A percentile compares a stretch with the other conserved stretches of the same genome.
phyloP scores from a whole-genome alignment of 2,329 filamentous ascomycete species.

The Teratosphaeria gauchensis region DNA sequence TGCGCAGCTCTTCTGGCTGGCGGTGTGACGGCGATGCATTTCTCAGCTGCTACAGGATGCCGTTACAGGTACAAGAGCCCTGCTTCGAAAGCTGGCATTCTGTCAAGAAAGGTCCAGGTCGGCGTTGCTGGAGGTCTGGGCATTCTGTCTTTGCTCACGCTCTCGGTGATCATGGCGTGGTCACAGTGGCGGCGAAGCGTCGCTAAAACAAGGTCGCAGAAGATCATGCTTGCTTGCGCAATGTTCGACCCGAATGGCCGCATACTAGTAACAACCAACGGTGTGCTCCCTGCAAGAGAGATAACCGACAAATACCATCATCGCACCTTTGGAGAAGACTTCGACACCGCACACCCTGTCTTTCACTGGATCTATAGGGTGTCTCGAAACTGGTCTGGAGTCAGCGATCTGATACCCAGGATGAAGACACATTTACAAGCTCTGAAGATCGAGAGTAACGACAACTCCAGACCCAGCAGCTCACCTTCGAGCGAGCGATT shows the following conservation, averaged over 20 bases:
- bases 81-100: constrained; percentile 17
- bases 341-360: constrained; percentile 65
- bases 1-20: constrained; percentile 60
- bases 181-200: constrained; percentile 27
- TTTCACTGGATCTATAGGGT: constrained; percentile 85
- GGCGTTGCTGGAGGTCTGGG: constrained; percentile 57
- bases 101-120: constrained; percentile 54
- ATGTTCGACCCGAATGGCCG: constrained; percentile 59
- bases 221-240: constrained; percentile 48
- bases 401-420: constrained; percentile 57
- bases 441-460: constrained; percentile 25
- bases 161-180: constrained; percentile 13
- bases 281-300: constrained; percentile 60
- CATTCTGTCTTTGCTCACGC: constrained; percentile 26
- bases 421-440: constrained; percentile 63
- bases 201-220: constrained; percentile 39
- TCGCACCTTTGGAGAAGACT: constrained; percentile 59
- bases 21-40: constrained; percentile 81
- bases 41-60: constrained; percentile 70
- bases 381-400: constrained; percentile 63
- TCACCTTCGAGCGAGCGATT: constrained; percentile 28
- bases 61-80: constrained; percentile 41
- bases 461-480: constrained; percentile 17
- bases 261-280: constrained; percentile 60
- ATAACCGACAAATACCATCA: constrained; percentile 68